Evolutionary conservation across 805 yeast species (phyloP).

Genomic region (Brettanomyces sp.): DNA sequence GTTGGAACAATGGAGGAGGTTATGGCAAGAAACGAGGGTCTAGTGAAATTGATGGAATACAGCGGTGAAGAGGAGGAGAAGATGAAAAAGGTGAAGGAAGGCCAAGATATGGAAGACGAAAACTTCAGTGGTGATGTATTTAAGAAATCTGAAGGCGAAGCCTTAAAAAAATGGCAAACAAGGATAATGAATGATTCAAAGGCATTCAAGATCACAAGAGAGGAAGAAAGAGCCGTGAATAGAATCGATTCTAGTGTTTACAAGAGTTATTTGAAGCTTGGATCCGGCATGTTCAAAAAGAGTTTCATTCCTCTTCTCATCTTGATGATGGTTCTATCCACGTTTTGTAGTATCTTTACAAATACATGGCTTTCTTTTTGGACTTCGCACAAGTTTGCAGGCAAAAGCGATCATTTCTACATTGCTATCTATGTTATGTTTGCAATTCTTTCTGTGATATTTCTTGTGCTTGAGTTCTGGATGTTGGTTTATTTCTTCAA

Average conservation of each 20-base stretch:
- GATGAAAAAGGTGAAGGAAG: constrained; percentile 15
- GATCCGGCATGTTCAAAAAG: constrained; percentile 39
- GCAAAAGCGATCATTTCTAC: constrained; percentile 44
- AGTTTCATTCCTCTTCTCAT: constrained; percentile 22
- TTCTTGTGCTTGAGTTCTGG: constrained; percentile 34
- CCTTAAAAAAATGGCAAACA: constrained; percentile 8
- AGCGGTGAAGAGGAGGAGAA: constrained; percentile 25
- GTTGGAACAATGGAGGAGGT: constrained; percentile 56
- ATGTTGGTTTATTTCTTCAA: constrained; percentile 41
- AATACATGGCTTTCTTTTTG: constrained; percentile 82
- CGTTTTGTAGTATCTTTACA: constrained; percentile 48
- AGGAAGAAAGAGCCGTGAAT: constrained; percentile 54
- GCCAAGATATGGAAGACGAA: constrained; percentile 13
- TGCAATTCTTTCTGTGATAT: constrained; percentile 38
- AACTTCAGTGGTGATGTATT: constrained; percentile 9
- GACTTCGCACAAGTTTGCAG: constrained; percentile 47
- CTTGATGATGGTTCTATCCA: constrained; percentile 22
- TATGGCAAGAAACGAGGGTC: constrained; percentile 26
- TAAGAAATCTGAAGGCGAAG: constrained; percentile 8
- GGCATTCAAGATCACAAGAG: constrained; percentile 32
- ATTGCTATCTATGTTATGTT: constrained; percentile 67
- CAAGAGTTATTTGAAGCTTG: constrained; percentile 39
- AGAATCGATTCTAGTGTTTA: constrained; percentile 42
- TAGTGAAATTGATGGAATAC: constrained; percentile 31
- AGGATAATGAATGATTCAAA: constrained; percentile 7